Base-by-base conservation (phyloP, 352 stramenopile species). In the Phytophthora quininea region DNA sequence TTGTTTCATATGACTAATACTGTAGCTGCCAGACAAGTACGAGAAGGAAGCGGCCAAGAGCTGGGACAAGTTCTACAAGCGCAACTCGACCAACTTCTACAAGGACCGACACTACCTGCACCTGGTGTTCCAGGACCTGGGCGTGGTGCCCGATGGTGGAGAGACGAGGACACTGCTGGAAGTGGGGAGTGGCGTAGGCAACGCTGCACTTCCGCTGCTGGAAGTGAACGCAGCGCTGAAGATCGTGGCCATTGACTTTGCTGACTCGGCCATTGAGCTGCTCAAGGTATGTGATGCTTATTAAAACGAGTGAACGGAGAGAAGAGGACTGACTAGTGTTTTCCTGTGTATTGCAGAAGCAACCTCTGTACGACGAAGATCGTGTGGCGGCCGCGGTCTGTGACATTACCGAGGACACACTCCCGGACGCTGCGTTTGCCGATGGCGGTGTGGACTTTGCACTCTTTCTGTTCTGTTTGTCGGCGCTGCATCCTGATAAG, bases 31-130 rank as follows among this genome's bases (percentile, higher is more conserved):
- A 87, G 80, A 81, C 9, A 95, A 96, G 64, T 96, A 95, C 65
- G 86, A 96, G 59, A 62, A 82, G 11, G 82, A 96, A 37, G 88
- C 92, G 0, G 82, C 85, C 48, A 90, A 89, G 71, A 96, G 82
- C 69, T 98, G 96, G 96, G 90, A 98, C 72, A 88, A 90, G 62
- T 98, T 98, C 74, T 98, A 98, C 77, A 88, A 95, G 53, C 82
- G 90, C 54, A 97, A 98, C 77, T 81, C 84, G 48, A 97, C 83
- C 54, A 97, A 97, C 59, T 98, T 98, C 73, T 98, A 98, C 80
- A 98, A 98, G 74, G 93, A 98, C 82, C 72, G 84, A 52, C 94
- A 98, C 74, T 98, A 98, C 60, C 74, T 98, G 40, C 82, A 98
- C 59, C 73, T 97, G 27, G 88, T 95, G 2, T 98, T 98, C 75